These are phyloP conservation scores for Aspergillus eucalypticola DNA, from an alignment of 2,329 filamentous ascomycete species.

Conservation along the genomic window DNA sequence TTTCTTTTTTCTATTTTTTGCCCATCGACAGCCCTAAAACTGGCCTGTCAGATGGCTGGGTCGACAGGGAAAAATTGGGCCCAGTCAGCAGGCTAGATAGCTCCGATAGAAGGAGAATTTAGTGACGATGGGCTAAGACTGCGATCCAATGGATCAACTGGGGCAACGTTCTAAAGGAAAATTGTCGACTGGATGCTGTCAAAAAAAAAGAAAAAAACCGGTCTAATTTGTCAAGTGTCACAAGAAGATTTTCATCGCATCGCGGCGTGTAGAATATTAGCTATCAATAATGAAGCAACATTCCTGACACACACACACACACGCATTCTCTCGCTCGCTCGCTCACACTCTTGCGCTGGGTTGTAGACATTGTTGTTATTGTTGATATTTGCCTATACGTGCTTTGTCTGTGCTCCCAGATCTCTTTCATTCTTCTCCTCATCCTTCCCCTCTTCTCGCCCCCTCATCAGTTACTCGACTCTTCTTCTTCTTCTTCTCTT, in stretches of 20 bases:
- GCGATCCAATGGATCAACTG: conserved; percentile 3
- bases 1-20: not conserved
- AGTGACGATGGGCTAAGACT: not conserved
- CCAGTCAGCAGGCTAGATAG: not conserved
- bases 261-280: not conserved
- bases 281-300: not conserved
- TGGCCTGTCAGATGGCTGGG: conserved; percentile 5
- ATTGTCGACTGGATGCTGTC: not conserved
- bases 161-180: not conserved
- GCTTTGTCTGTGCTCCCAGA: not conserved
- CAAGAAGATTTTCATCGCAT: conserved; percentile 8
- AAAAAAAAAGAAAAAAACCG: conserved; percentile 4
- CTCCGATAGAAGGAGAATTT: not conserved
- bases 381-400: not conserved
- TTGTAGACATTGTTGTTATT: not conserved
- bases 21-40: conserved; percentile 1
- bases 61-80: not conserved
- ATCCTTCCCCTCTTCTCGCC: conserved; percentile 1
- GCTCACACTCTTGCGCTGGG: too few species aligned
- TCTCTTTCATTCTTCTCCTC: conserved; percentile 7
- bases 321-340: too few species aligned
- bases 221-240: conserved; percentile 3
- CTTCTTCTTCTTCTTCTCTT: conserved; percentile 7
- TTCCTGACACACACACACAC: not conserved
- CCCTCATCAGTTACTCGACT: not conserved